Base-by-base conservation (phyloP, 1,284 basidiomycete species). In the Ustilago esculenta region DNA sequence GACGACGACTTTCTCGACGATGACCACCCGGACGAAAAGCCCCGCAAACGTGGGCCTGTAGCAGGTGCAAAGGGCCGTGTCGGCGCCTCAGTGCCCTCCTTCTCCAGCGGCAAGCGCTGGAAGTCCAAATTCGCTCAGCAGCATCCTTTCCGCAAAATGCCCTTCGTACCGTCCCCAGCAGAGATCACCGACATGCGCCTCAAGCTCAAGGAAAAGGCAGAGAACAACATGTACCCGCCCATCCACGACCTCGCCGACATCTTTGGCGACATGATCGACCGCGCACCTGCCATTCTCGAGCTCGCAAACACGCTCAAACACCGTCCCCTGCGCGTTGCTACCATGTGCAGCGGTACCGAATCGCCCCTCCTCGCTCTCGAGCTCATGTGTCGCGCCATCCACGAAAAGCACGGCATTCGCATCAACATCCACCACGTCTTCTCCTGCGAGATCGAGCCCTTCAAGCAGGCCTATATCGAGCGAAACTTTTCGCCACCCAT, bases 391-490 rank as follows among this genome's bases (percentile, higher is more conserved):
- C 78, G 88, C 86, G 78, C 89, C 3, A 87, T 95, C 59, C 83
- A 87, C 43, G 87, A 88, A n/a, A 88, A 90, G 63, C 87, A 88
- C 73, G 87, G 84, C 2, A 77, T 90, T 36, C 84, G 86, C 1
- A 84, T 96, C 44, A 86, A 89, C 30, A 85, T 94, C 61, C 89
- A 95, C 75, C 94, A 97, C 82, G 92, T 96, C 48, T 97, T 97
- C 83, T 96, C 94, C 0, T 96, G 94, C 83, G 94, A 97, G 83
- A 96, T 97, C 66, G 94, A 96, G 80, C 94, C 94, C 2, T 97
- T 94, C 87, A 97, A 97, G 83, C 94, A 97, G 82, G 94, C 94
- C 0, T 97, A 97, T 82, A 97, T 97, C 64, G 94, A 97, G 82
- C 87, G 94, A 23, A 97, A 97, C 82, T 97, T 97, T 81, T 73